These are phyloP conservation scores for Fraxinus dipetala DNA, from an alignment of 305 asterid genomes.

Conservation along the genomic window DNA sequence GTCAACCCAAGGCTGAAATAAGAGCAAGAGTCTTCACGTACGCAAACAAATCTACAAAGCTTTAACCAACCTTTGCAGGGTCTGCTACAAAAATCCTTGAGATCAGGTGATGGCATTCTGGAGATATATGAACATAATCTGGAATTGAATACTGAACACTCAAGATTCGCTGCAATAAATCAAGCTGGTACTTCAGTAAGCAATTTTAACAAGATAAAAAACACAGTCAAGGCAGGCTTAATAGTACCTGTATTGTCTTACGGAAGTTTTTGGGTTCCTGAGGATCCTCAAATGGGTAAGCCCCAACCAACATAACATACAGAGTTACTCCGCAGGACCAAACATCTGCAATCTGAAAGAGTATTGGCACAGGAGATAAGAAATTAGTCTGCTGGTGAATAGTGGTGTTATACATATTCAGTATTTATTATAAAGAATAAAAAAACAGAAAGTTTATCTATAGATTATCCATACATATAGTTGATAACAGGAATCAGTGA, in stretches of 20 bases:
- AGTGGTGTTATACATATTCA: not conserved
- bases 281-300: constrained; percentile 96
- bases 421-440: not conserved
- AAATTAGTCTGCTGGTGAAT: not conserved
- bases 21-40: not conserved
- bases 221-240: not conserved
- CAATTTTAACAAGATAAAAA: not conserved
- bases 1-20: not conserved
- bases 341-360: constrained; percentile 79
- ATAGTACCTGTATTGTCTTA: constrained; percentile 82
- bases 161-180: constrained; percentile 63
- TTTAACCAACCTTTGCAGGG: constrained; percentile 67
- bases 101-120: constrained; percentile 74
- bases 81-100: constrained; percentile 89
- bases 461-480: not conserved
- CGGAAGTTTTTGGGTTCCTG: constrained; percentile 90
- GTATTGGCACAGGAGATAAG: not conserved
- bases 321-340: constrained; percentile 99
- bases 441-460: not conserved
- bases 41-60: not conserved
- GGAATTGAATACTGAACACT: constrained; percentile 88
- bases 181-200: constrained; percentile 8
- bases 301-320: constrained; percentile 96
- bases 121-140: constrained; percentile 80
- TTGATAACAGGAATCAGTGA: not conserved